A percentile compares a stretch with the other conserved stretches of the same genome.
Conservation (phyloP, 176 grass and related monocot genomes). For the Oryza punctata region DNA sequence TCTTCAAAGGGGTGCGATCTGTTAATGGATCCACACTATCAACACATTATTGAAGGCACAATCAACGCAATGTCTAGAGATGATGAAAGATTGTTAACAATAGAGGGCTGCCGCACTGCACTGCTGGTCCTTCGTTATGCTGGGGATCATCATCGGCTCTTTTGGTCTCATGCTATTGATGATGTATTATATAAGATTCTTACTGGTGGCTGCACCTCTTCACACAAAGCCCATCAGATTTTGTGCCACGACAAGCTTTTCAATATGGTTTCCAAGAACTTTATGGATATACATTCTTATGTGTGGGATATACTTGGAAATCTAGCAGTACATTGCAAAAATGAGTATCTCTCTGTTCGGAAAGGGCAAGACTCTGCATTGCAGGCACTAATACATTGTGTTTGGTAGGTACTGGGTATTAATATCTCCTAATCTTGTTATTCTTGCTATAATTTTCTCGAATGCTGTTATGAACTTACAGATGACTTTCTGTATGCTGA, state of each 20-base stretch:
- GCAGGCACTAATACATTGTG: slow-evolving; percentile 76
- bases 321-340: slow-evolving; percentile 52
- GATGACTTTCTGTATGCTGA: background rate
- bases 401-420: slow-evolving; percentile 70
- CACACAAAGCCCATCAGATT: slow-evolving; percentile 1
- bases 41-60: slow-evolving; percentile 59
- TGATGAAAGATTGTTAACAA: slow-evolving; percentile 54
- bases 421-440: background rate
- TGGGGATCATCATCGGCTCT: slow-evolving; percentile 69
- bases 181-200: slow-evolving; percentile 58
- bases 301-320: slow-evolving; percentile 85
- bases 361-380: slow-evolving; percentile 36
- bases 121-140: slow-evolving; percentile 49
- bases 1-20: slow-evolving; percentile 47
- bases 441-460: background rate
- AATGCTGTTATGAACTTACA: background rate
- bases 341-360: slow-evolving; percentile 34
- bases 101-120: slow-evolving; percentile 76
- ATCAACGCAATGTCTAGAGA: slow-evolving; percentile 54
- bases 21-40: slow-evolving; percentile 49
- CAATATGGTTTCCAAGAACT: slow-evolving; percentile 45
- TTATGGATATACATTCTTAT: slow-evolving; percentile 49
- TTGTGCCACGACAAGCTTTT: slow-evolving; percentile 42
- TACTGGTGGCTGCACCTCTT: slow-evolving; percentile 40
- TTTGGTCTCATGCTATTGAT: slow-evolving; percentile 80